A percentile compares a stretch with the other conserved stretches of the same genome.
Evolutionary conservation across 257 asterid species (phyloP).

Genomic region (Nicotiana paniculata): DNA sequence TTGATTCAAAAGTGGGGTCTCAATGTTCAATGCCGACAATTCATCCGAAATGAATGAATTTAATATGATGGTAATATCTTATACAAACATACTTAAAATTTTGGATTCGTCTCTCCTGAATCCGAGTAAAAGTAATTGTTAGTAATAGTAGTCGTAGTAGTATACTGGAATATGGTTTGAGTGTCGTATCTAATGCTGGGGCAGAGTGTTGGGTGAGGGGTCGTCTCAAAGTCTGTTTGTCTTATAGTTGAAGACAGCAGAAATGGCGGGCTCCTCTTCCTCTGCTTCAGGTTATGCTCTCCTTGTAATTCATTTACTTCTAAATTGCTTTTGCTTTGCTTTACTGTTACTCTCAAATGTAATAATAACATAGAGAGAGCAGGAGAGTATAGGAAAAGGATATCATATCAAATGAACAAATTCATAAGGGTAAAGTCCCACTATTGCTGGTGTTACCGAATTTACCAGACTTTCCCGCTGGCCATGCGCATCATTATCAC

Average conservation of each 20-base stretch:
- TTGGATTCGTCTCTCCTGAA: neutral
- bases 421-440: neutral
- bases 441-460: neutral
- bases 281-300: neutral
- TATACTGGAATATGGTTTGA: constrained; percentile 1
- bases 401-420: neutral
- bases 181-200: constrained; percentile 10
- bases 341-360: constrained; percentile 44
- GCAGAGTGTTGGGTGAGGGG: constrained; percentile 24
- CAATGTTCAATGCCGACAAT: constrained; percentile 44
- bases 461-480: neutral
- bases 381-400: constrained; percentile 13
- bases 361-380: constrained; percentile 7
- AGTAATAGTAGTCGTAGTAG: neutral
- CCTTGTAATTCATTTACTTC: neutral
- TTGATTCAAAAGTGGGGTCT: constrained; percentile 30
- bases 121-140: neutral
- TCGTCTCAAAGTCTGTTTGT: constrained; percentile 20
- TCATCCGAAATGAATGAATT: neutral
- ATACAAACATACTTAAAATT: neutral
- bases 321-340: constrained; percentile 34
- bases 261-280: constrained; percentile 17
- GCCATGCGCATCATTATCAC: neutral
- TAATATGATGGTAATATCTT: neutral
- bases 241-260: constrained; percentile 32